phyloP scores from a whole-genome alignment of 1,139 yeast species.

The Fermentozyma sake region DNA sequence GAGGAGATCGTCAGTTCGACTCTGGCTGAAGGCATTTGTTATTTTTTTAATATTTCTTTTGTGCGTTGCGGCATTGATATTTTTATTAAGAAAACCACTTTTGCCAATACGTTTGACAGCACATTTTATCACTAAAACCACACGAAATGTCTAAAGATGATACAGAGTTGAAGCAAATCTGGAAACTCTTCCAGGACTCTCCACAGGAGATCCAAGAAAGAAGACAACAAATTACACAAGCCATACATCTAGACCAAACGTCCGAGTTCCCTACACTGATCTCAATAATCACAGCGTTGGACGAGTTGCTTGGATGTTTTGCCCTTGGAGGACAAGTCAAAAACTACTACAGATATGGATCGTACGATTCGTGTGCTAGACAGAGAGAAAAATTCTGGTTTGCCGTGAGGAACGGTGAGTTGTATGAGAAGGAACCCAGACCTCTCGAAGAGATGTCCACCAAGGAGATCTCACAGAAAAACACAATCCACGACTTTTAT shows the following conservation, averaged over 20 bases:
- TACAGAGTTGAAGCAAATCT: constrained; percentile 29
- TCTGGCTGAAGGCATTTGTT: constrained; percentile 68
- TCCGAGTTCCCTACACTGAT: constrained; percentile 35
- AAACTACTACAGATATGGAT: constrained; percentile 78
- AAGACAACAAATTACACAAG: constrained; percentile 25
- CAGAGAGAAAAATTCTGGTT: constrained; percentile 77
- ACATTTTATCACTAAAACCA: too few relatives aligned
- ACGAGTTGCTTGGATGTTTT: constrained; percentile 80
- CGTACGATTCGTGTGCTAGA: constrained; percentile 62
- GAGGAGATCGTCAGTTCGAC: constrained; percentile 85
- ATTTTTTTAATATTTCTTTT: constrained; percentile 38
- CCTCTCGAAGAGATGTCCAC: constrained; percentile 37
- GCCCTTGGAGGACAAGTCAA: constrained; percentile 87
- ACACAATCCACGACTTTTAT: constrained; percentile 66
- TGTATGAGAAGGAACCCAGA: constrained; percentile 17
- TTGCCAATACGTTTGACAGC: too few relatives aligned
- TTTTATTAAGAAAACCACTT: too few relatives aligned
- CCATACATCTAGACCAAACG: constrained; percentile 23
- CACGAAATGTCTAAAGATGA: constrained; percentile 12
- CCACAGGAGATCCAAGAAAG: constrained; percentile 31
- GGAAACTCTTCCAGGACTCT: constrained; percentile 33
- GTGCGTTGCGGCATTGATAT: too few relatives aligned
- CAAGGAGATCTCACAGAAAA: constrained; percentile 44
- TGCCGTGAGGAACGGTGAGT: constrained; percentile 57
- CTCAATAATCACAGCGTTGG: constrained; percentile 67